phyloP scores from a whole-genome alignment of 148 eudicot genomes.

The Nepenthes mirabilis region DNA sequence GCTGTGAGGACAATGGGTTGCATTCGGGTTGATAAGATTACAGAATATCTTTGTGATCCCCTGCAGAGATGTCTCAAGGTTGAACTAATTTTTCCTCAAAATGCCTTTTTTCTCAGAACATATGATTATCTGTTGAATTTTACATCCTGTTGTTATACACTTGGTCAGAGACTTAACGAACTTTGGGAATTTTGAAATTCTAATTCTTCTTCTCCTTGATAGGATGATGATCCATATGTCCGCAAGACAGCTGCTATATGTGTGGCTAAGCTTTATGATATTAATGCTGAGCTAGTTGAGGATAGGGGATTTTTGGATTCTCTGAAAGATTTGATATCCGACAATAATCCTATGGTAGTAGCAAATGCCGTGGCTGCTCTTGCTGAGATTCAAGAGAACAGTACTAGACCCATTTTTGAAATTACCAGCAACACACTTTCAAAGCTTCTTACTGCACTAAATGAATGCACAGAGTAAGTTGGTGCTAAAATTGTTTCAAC shows the following conservation, averaged over 20 bases:
- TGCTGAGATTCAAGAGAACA: slow-evolving; percentile 93
- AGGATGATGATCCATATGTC: slow-evolving; percentile 99
- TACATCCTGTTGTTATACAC: too few relatives aligned
- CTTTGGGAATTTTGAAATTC: not conserved
- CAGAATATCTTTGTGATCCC: slow-evolving; percentile 96
- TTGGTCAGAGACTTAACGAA: not conserved
- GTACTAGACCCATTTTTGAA: slow-evolving; percentile 77
- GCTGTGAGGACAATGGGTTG: slow-evolving; percentile 99
- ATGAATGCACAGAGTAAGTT: slow-evolving; percentile 97
- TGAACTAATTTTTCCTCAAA: not conserved
- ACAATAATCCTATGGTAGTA: slow-evolving; percentile 99
- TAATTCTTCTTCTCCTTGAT: slow-evolving; percentile 8
- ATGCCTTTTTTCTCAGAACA: too few relatives aligned
- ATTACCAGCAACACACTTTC: slow-evolving; percentile 79
- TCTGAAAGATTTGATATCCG: slow-evolving; percentile 94
- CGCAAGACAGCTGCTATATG: slow-evolving; percentile 99
- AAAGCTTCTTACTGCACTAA: slow-evolving; percentile 94
- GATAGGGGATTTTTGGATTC: slow-evolving; percentile 96
- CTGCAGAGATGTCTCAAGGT: slow-evolving; percentile 99
- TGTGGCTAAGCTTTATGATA: slow-evolving; percentile 96
- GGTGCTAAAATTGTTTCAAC: not conserved
- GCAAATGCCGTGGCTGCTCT: slow-evolving; percentile 99
- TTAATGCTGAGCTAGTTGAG: slow-evolving; percentile 98
- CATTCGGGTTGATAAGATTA: slow-evolving; percentile 97
- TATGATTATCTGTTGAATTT: too few relatives aligned